phyloP scores from a whole-genome alignment of 768 basidiomycete genomes.

The Lenzites betulinus region DNA sequence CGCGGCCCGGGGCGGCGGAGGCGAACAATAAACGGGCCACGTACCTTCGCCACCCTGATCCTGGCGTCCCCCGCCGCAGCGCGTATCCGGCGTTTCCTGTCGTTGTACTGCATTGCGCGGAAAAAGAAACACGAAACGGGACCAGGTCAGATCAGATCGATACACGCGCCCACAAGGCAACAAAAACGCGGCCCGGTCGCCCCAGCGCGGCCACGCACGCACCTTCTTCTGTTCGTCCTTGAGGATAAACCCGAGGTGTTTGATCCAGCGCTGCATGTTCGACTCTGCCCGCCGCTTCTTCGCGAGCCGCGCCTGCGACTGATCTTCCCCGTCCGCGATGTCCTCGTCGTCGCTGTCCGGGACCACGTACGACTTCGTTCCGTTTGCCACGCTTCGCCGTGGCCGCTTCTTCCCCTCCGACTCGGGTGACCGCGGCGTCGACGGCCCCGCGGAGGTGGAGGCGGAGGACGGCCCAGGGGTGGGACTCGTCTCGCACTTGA shows the following conservation, averaged over 20 bases:
- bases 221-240: slow-evolving; percentile 76
- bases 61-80: slow-evolving; percentile 47
- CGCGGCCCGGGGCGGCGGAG: not conserved
- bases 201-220: slow-evolving; percentile 5
- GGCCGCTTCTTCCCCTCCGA: slow-evolving; percentile 53
- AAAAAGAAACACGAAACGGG: not conserved
- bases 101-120: slow-evolving; percentile 54
- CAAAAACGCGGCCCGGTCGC: not conserved
- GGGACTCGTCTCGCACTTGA: slow-evolving; percentile 37
- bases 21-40: slow-evolving; percentile 17
- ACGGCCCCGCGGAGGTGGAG: slow-evolving; percentile 18
- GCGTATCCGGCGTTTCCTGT: slow-evolving; percentile 59
- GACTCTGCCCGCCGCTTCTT: slow-evolving; percentile 44
- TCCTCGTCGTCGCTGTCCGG: slow-evolving; percentile 75
- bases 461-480: slow-evolving; percentile 29
- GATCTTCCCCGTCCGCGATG: slow-evolving; percentile 39
- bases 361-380: slow-evolving; percentile 60
- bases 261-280: slow-evolving; percentile 66
- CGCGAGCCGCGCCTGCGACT: slow-evolving; percentile 30
- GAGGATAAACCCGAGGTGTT: slow-evolving; percentile 57
- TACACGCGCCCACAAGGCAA: not conserved
- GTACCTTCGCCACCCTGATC: slow-evolving; percentile 60
- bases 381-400: slow-evolving; percentile 53
- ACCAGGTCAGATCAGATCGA: not conserved
- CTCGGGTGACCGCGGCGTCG: slow-evolving; percentile 14